Percentiles rank a stretch among this genome's conserved stretches.
Evolutionary conservation across 352 stramenopile species (phyloP).

Genomic region (Phytophthora rubi): DNA sequence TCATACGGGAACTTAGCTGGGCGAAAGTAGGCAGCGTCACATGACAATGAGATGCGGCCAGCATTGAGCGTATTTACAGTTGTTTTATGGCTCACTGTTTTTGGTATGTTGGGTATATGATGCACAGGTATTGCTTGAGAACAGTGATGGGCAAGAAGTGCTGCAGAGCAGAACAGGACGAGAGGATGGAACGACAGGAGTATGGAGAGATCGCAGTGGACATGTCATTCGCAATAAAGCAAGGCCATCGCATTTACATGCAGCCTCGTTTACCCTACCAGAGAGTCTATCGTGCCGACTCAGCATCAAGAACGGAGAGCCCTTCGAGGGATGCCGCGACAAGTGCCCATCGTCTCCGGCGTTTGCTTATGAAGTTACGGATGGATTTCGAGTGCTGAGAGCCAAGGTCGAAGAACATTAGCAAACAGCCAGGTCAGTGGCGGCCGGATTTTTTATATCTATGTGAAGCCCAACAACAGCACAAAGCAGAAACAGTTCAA

Average conservation of each 20-base stretch:
- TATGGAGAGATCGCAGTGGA: no score
- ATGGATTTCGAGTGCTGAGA: constrained; percentile 2
- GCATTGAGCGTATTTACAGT: no score
- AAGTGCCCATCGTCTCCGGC: constrained; percentile 8
- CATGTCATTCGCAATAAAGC: neutral
- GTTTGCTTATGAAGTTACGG: constrained; percentile 9
- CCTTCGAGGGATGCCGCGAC: constrained; percentile 2
- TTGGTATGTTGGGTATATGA: no score
- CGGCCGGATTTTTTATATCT: constrained; percentile 5
- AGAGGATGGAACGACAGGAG: no score
- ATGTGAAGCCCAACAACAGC: constrained; percentile 9
- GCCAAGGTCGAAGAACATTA: constrained; percentile 13
- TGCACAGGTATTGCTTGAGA: no score
- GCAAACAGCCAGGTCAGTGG: constrained; percentile 10
- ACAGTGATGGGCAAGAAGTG: no score
- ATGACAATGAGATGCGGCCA: no score
- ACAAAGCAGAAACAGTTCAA: constrained; percentile 17
- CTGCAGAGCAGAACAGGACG: no score
- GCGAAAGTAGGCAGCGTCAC: no score
- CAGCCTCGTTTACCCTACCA: neutral
- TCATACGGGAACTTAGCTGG: no score
- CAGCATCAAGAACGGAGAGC: constrained; percentile 14
- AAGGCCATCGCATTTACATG: neutral
- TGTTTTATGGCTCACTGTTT: no score
- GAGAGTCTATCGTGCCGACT: constrained; percentile 11